Evolutionary conservation across 2,329 filamentous ascomycete species (phyloP), one percentile per base, ranked within the genome.

Genomic region (Polytolypa hystricis): DNA sequence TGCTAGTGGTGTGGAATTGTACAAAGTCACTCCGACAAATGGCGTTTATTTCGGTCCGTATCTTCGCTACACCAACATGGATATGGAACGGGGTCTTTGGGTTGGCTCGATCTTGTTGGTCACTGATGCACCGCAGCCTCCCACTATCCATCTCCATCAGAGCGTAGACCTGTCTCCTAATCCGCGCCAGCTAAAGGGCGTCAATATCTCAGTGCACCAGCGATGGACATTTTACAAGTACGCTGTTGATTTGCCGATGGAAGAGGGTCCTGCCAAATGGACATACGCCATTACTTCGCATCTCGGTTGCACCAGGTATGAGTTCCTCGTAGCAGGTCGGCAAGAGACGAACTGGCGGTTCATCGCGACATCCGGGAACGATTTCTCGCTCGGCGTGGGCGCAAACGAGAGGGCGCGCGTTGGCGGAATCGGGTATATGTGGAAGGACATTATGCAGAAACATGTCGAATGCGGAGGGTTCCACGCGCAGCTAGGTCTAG

Each of bases 41-140:
- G 86, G 86, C 4, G 91, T 98, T 2, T 98, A 98, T 62, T 98
- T 98, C 61, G 91, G 91, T 0, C 91, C 91, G 0, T 96, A 96
- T 55, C 67, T 98, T 32, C 74, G 91, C 50, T 98, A 98, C 55
- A 84, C 84, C 19, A 98, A 98, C 52, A 96, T 98, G 86, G 85
- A 98, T 47, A 61, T 96, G 31, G 87, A 96, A 54, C 79, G 79
- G 45, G 87, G 91, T 1, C 55, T 85, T 8, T 98, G 91, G 91
- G 67, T 89, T 12, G 91, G 91, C 12, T 95, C 87, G 30, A 94
- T 98, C 49, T 69, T 98, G 57, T 74, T 98, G 25, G 80, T 96
- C 17, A 93, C 87, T 1, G 91, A 96, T 58, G 79, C 81, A 1
- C 81, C 82, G 12, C 86, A 95, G 53, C 87, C 91, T 6, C 91